Evolutionary conservation across 2,329 filamentous ascomycete genomes (phyloP), one percentile per base, ranked within the genome.

Genomic region (Stagonosporopsis tanaceti): DNA sequence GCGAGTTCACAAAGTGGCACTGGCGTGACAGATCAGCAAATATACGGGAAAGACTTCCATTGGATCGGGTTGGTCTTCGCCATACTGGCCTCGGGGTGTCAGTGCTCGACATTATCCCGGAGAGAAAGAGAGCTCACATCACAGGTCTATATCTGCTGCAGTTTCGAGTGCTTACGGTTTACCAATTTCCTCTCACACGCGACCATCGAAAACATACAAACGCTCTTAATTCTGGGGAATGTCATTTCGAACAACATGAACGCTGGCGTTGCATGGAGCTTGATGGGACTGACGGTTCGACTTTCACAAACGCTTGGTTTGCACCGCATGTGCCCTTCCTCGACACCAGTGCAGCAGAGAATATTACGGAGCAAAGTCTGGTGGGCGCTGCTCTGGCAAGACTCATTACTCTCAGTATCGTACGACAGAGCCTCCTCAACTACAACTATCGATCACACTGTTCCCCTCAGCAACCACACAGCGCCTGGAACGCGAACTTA

Each of bases 311-410:
- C 84, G 6, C 79, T 87, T 11, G 86, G 86, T 5, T 72, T 88
- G 40, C 86, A 88, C 62, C 81, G 85, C 41, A 80, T 84, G 64
- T 86, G 84, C 42, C 83, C 84, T 37, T 79, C 80, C 22, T 82
- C 83, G 44, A 81, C 82, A 2, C 75, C 82, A 3, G 68, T 77
- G 6, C 82, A 86, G 50, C 74, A 75, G 28, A 76, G 70, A 39
- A 68, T 76, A 7, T 61, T 67, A 11, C 67, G 77, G 25, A 77
- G 72, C 54, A 80, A 78, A 57, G 72, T 78, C 9, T 80, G 78
- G 78, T 88, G 86, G 86, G 84, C 84, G 2, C 80, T 88, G 62
- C 80, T 87, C 30, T 88, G 86, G 86, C 86, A 88, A 67, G 86
- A 88, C 64, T 87, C 84, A 53, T 78, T 88, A 44, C 81, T 88